phyloP scores from a whole-genome alignment of 2,329 filamentous ascomycete genomes.

The Ophiostoma sp. region DNA sequence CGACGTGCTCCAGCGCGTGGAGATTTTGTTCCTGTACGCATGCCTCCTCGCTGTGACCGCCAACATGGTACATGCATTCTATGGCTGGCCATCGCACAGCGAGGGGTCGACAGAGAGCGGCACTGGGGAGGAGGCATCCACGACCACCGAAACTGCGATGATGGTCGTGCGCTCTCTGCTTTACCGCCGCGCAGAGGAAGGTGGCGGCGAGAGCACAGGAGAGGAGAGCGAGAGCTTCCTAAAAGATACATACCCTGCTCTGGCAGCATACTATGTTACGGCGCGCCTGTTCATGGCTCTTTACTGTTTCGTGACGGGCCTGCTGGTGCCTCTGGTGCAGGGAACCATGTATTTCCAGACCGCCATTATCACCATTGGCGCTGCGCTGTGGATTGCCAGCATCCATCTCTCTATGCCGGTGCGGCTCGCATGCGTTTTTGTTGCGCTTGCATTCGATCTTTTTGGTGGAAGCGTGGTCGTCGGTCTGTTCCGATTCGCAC shows the following conservation, averaged over 20 bases:
- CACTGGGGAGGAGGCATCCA: not conserved
- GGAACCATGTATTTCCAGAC: slow-evolving; percentile 49
- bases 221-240: slow-evolving; percentile 6
- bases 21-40: slow-evolving; percentile 55
- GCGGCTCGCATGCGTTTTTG: slow-evolving; percentile 52
- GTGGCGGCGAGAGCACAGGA: not conserved
- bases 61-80: slow-evolving; percentile 55
- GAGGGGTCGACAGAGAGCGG: not conserved
- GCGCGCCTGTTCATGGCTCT: slow-evolving; percentile 49
- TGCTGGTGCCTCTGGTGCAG: slow-evolving; percentile 52
- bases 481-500: slow-evolving; percentile 34
- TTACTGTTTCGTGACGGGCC: slow-evolving; percentile 44
- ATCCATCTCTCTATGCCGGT: slow-evolving; percentile 51
- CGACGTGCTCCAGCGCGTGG: slow-evolving; percentile 53
- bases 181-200: slow-evolving; percentile 6
- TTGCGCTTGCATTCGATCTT: slow-evolving; percentile 51
- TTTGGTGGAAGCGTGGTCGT: slow-evolving; percentile 43
- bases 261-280: slow-evolving; percentile 57
- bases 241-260: slow-evolving; percentile 50
- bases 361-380: slow-evolving; percentile 42
- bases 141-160: not conserved
- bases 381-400: slow-evolving; percentile 54
- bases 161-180: slow-evolving; percentile 6
- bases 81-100: slow-evolving; percentile 30
- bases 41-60: slow-evolving; percentile 58